Base-by-base conservation (phyloP, 495 filamentous ascomycete genomes). In the Aspergillus nanangensis region DNA sequence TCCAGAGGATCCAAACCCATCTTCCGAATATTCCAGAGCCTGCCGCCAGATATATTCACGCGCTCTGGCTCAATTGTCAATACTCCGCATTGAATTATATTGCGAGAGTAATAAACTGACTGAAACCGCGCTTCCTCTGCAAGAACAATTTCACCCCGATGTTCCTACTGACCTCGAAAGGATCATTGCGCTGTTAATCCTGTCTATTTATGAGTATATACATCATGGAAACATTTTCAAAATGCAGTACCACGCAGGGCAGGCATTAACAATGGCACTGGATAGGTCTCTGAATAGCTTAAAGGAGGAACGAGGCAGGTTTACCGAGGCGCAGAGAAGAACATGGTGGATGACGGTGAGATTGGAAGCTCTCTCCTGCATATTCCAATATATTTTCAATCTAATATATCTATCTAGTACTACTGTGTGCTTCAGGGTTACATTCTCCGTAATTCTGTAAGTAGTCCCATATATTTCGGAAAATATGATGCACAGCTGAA, bases 281-380 rank as follows among this genome's bases (percentile, higher is more conserved):
- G 70, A 75, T 36, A 65, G 78, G 47, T 70, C 62, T 21, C 65
- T 83, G 8, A 75, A 81, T 62, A 57, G 60, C 2, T 57, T 64
- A 25, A 62, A 57, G 8, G 57, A 57, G 13, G 65, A 72, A 4
- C 67, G 71, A 17, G 68, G 76, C 48, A 72, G 72, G 35, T 69
- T 64, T 33, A 71, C 70, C 3, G 79, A 83, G 51, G 76, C 76
- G 38, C 71, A 70, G 52, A 63, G 75, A 24, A 69, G 78, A 52
- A 69, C 72, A 37, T 83, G 79, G 79, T 83, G 79, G 79, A 81
- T 81, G 78, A 82, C 78, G 41, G 75, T 76, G 63, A 27, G 58
- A n/a, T n/a, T n/a, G n/a, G n/a, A n/a, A n/a, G n/a, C n/a, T n/a
- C n/a, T n/a, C n/a, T n/a, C n/a, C n/a, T n/a, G n/a, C n/a, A n/a